Evolutionary conservation across 371 early-diverging fungal species (phyloP).

Genomic region (Lichtheimia ramosa): DNA sequence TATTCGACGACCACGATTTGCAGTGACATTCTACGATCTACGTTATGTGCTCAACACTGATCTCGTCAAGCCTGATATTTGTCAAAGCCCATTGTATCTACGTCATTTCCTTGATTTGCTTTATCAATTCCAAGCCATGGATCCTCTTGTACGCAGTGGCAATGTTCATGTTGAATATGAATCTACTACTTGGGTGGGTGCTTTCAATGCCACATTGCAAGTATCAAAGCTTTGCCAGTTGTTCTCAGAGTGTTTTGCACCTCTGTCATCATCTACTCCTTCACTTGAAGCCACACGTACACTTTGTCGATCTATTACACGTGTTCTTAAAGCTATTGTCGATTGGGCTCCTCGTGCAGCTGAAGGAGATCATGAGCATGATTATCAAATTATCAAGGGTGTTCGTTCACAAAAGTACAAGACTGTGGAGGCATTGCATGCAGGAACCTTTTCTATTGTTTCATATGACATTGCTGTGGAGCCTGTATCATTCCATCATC

Average conservation of each 20-base stretch:
- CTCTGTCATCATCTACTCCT: constrained; percentile 1
- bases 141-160: constrained; percentile 74
- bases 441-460: constrained; percentile 46
- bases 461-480: constrained; percentile 65
- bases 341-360: constrained; percentile 52
- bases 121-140: constrained; percentile 91
- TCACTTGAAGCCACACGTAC: constrained; percentile 24
- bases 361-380: background rate
- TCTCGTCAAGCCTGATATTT: constrained; percentile 54
- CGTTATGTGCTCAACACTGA: constrained; percentile 75
- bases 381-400: constrained; percentile 23
- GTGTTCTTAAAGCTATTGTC: constrained; percentile 54
- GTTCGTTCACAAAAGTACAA: constrained; percentile 24
- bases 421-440: constrained; percentile 28
- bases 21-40: constrained; percentile 84
- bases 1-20: constrained; percentile 78
- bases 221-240: constrained; percentile 76
- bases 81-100: constrained; percentile 62
- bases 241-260: constrained; percentile 73
- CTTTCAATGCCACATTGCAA: constrained; percentile 85
- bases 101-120: constrained; percentile 78
- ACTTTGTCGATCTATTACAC: constrained; percentile 36
- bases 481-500: constrained; percentile 87
- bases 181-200: constrained; percentile 83
- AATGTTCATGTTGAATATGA: constrained; percentile 90